Percentiles rank a stretch among this genome's conserved stretches.
These are phyloP conservation scores for Gaeumannomyces tritici DNA, from an alignment of 2,329 filamentous ascomycete species.

Conservation along the genomic window DNA sequence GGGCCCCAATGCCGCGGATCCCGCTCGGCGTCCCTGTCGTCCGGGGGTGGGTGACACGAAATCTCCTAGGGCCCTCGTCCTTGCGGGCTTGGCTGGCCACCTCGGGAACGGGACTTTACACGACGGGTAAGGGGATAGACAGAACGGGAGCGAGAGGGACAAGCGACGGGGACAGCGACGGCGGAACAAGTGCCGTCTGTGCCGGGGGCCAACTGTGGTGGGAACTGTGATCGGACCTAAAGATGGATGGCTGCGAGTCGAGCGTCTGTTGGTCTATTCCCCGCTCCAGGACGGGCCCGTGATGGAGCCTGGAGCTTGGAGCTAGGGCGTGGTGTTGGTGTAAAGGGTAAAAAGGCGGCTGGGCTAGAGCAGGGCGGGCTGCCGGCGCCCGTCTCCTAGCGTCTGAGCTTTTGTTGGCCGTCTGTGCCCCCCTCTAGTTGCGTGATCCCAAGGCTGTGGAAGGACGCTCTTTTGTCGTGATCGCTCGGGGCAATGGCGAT, in stretches of 20 bases:
- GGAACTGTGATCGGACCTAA: background rate
- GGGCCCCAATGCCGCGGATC: no score
- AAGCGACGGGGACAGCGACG: background rate
- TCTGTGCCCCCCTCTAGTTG: no score
- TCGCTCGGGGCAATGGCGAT: no score
- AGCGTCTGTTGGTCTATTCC: background rate
- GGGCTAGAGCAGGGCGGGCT: no score
- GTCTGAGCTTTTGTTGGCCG: background rate
- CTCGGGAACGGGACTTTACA: background rate
- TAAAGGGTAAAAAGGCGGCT: no score
- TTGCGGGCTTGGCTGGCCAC: background rate
- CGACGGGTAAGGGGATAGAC: background rate
- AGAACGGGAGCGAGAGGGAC: background rate
- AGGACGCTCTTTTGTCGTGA: no score
- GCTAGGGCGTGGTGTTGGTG: no score
- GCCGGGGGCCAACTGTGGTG: no score
- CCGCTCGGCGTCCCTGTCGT: background rate
- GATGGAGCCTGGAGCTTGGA: no score
- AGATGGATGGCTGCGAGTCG: no score
- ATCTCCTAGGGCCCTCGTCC: background rate
- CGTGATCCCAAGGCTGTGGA: no score
- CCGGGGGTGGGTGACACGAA: background rate
- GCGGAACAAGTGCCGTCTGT: background rate
- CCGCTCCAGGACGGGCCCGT: background rate
- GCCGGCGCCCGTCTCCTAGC: background rate